Base-by-base conservation (phyloP, 129 eudicot genomes). In the Calendula officinalis region DNA sequence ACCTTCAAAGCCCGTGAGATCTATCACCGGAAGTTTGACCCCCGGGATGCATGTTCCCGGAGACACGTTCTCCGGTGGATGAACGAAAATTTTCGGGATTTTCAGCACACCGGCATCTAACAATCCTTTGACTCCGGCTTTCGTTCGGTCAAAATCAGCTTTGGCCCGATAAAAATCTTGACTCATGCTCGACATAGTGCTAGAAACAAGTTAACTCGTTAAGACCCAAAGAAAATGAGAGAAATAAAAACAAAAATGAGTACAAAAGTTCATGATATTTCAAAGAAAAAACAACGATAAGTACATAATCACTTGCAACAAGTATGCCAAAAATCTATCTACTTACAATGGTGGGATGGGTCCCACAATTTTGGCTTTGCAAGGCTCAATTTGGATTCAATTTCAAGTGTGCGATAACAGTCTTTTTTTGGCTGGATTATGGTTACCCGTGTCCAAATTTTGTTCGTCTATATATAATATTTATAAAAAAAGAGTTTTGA, bases 61-160 rank as follows among this genome's bases (percentile, higher is more conserved):
- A 56, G 69, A 63, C 56, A 27, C 16, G 62, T 22, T 52, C 30
- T 80, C 82, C 22, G 71, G 72, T 5, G 82, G 79, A 42, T 76
- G 85, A 14, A 80, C 62, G 52, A 80, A 80, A 13, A 76, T 51
- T 13, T 67, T 14, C 0, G 85, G 85, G 64, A 80, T 67, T 52
- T 67, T 80, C 1, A 50, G 14, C 1, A 57, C 36, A 6, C 82
- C 79, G 0, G 82, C 64, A 16, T 76, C 85, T 12, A 80, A 33
- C 7, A 81, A 48, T 7, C 81, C 81, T 60, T 80, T 75, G 9
- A 76, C 81, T 15, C 81, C 78, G 4, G 81, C 78, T 71, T 77
- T 81, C 1, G 86, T 77, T 64, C 47, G 68, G 15, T 81, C 80
- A 36, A 81, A 77, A 5, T 67, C 76, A 33, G 71, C 73, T 67